Conservation (phyloP, 1,284 basidiomycete genomes). For the Fistulina hepatica region DNA sequence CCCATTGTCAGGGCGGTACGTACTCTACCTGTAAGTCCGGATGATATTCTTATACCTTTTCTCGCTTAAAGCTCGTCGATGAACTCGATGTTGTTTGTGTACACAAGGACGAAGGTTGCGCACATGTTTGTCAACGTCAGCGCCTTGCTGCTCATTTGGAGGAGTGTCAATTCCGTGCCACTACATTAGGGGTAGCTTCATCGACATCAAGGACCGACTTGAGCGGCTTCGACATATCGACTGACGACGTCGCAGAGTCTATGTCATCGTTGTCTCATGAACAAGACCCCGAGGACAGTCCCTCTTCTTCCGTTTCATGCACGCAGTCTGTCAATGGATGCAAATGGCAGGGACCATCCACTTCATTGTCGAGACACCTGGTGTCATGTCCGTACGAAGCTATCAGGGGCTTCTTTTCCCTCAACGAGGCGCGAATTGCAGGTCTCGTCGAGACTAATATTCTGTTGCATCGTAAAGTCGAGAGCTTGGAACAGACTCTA, state of each 20-base stretch:
- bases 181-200: too few relatives aligned
- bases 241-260: too few relatives aligned
- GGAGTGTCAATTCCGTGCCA: slow-evolving; percentile 58
- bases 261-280: too few relatives aligned
- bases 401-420: slow-evolving; percentile 46
- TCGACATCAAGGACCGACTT: too few relatives aligned
- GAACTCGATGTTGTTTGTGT: slow-evolving; percentile 72
- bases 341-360: slow-evolving; percentile 38
- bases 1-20: slow-evolving; percentile 65
- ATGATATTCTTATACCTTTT: slow-evolving; percentile 6
- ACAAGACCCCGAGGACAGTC: too few relatives aligned
- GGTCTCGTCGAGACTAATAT: slow-evolving; percentile 48
- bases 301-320: slow-evolving; percentile 33
- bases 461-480: slow-evolving; percentile 41
- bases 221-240: too few relatives aligned
- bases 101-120: slow-evolving; percentile 47
- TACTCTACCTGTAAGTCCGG: slow-evolving; percentile 17
- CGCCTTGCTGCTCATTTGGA: slow-evolving; percentile 53
- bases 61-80: slow-evolving; percentile 60
- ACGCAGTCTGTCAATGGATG: slow-evolving; percentile 44
- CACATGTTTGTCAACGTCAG: slow-evolving; percentile 58
- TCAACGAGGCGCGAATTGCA: slow-evolving; percentile 34
- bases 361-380: slow-evolving; percentile 33
- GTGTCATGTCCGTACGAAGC: slow-evolving; percentile 48
- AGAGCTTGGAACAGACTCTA: slow-evolving; percentile 41